These are phyloP conservation scores for Rhizopogon vesiculosus DNA, from an alignment of 768 basidiomycete genomes.

Conservation along the genomic window DNA sequence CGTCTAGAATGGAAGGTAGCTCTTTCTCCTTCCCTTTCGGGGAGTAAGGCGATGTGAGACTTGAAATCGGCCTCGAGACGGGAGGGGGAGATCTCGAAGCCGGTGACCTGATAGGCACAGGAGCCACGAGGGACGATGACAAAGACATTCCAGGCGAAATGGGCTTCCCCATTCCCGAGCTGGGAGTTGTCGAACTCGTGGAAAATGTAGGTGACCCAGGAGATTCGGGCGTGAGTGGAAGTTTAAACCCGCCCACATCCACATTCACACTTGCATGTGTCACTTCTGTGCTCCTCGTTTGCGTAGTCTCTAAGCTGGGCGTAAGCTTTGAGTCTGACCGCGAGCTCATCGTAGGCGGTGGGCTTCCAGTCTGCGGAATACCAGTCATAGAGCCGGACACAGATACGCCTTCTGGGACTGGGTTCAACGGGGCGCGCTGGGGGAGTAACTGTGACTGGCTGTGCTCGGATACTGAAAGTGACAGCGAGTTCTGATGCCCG, in stretches of 20 bases:
- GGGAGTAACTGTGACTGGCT: not conserved
- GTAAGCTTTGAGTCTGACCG: slow-evolving; percentile 37
- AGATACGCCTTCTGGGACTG: slow-evolving; percentile 13
- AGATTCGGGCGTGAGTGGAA: slow-evolving; percentile 27
- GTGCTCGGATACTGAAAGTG: not conserved
- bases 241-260: slow-evolving; percentile 25
- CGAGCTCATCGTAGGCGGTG: slow-evolving; percentile 24
- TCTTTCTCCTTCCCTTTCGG: slow-evolving; percentile 23
- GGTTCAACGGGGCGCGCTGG: not conserved
- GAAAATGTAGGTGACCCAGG: slow-evolving; percentile 9
- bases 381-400: slow-evolving; percentile 13
- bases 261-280: slow-evolving; percentile 7
- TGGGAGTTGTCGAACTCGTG: not conserved
- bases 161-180: not conserved
- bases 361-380: slow-evolving; percentile 18
- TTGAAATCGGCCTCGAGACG: slow-evolving; percentile 22
- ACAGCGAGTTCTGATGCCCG: not conserved
- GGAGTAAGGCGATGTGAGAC: slow-evolving; percentile 34
- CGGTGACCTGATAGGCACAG: slow-evolving; percentile 8
- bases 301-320: slow-evolving; percentile 18
- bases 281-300: slow-evolving; percentile 16
- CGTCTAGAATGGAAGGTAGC: slow-evolving; percentile 26
- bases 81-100: slow-evolving; percentile 14
- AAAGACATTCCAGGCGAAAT: not conserved
- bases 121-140: not conserved